These are phyloP conservation scores for Claviceps sorghi DNA, from an alignment of 2,329 filamentous ascomycete species.

Conservation along the genomic window DNA sequence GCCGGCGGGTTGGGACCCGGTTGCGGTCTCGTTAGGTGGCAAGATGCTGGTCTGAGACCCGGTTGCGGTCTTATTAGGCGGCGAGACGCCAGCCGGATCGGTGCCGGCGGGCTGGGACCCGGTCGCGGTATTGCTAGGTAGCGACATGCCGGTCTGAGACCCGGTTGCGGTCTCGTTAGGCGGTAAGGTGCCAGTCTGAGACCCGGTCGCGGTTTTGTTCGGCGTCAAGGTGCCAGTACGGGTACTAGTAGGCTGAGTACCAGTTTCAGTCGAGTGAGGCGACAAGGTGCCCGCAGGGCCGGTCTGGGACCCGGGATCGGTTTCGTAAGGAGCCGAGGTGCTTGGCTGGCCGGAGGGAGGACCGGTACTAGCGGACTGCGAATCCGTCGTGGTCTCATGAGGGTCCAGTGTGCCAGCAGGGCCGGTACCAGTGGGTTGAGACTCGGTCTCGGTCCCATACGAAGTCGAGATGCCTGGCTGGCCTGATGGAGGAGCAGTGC, in stretches of 20 bases:
- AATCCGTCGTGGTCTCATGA: not conserved
- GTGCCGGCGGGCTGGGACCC: not conserved
- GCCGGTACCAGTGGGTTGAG: not conserved
- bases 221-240: too few relatives aligned
- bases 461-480: not conserved
- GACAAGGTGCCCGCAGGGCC: not conserved
- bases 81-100: not conserved
- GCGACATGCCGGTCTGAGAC: too few relatives aligned
- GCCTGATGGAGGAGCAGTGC: not conserved
- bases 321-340: not conserved
- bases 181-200: too few relatives aligned
- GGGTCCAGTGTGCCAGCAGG: not conserved
- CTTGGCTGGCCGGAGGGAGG: not conserved
- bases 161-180: too few relatives aligned
- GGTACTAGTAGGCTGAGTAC: too few relatives aligned
- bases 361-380: not conserved
- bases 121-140: too few relatives aligned
- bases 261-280: not conserved
- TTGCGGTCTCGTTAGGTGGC: too few relatives aligned
- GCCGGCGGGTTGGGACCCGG: not conserved
- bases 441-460: not conserved
- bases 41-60: not conserved
- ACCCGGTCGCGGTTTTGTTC: too few relatives aligned
- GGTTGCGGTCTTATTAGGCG: not conserved
- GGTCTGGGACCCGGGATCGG: not conserved